Percentiles rank a stretch among this genome's conserved stretches.
These are phyloP conservation scores for Apiotrichum mycotoxinovorans DNA, from an alignment of 1,284 basidiomycete genomes.

Conservation along the genomic window DNA sequence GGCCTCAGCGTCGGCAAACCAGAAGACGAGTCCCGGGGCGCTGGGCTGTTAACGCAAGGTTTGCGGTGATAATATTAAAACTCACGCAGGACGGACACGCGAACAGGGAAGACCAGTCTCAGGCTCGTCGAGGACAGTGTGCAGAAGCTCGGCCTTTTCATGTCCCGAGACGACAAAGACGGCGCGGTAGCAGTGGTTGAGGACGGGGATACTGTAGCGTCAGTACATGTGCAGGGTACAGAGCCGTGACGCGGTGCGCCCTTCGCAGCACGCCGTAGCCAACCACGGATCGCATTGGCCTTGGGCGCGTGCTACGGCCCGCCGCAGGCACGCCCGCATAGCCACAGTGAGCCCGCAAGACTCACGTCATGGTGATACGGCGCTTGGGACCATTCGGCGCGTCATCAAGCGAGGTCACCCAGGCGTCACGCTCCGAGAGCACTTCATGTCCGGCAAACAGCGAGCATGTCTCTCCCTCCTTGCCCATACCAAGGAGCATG, in stretches of 20 bases:
- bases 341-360: too few relatives aligned
- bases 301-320: too few relatives aligned
- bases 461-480: constrained; percentile 93
- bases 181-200: constrained; percentile 84
- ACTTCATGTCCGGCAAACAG: constrained; percentile 91
- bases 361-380: constrained; percentile 75
- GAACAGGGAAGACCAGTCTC: constrained; percentile 79
- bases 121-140: constrained; percentile 75
- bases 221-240: constrained; percentile 3
- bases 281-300: too few relatives aligned
- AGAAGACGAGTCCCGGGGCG: constrained; percentile 80
- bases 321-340: not conserved
- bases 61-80: not conserved
- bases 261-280: too few relatives aligned
- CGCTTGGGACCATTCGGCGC: constrained; percentile 89
- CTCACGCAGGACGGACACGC: constrained; percentile 67
- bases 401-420: constrained; percentile 91
- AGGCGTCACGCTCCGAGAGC: constrained; percentile 77
- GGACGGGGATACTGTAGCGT: constrained; percentile 60
- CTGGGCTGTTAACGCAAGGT: constrained; percentile 16
- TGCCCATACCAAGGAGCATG: constrained; percentile 87
- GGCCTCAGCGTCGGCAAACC: constrained; percentile 80
- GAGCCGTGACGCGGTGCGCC: not conserved
- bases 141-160: constrained; percentile 77
- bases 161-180: constrained; percentile 86